Evolutionary conservation across 192 early-diverging fungal species (phyloP).

Genomic region (Anaeromyces robustus): DNA sequence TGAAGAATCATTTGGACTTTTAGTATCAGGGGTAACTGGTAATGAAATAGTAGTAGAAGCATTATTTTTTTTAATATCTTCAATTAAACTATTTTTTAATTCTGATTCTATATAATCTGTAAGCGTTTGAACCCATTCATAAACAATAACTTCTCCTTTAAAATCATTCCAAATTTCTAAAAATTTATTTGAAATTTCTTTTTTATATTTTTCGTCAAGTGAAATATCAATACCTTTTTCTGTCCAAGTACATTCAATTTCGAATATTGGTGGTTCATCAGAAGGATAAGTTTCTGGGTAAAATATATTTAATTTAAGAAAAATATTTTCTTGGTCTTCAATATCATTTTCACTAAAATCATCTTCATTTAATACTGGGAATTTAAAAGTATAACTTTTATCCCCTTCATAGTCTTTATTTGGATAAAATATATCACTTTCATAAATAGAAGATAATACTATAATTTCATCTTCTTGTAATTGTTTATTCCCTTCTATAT

Average conservation of each 20-base stretch:
- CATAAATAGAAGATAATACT: neutral
- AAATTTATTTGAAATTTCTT: neutral
- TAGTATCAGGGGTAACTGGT: neutral
- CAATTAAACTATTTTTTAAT: neutral
- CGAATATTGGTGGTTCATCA: neutral
- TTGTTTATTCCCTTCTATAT: neutral
- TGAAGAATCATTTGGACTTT: neutral
- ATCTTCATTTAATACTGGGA: neutral
- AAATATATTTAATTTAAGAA: neutral
- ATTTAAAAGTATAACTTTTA: neutral
- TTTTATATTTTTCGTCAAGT: neutral
- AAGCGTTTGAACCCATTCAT: neutral
- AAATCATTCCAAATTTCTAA: neutral
- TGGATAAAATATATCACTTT: neutral
- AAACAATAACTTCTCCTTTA: neutral
- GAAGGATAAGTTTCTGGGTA: neutral
- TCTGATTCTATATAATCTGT: neutral
- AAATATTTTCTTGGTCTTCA: neutral
- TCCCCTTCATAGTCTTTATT: neutral
- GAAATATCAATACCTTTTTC: neutral
- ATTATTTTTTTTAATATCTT: neutral
- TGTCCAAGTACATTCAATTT: neutral
- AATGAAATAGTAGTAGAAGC: neutral
- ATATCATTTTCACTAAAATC: neutral
- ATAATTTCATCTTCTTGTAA: neutral